Conservation (phyloP, 1,139 yeast species). For the Ogataea hybrid region DNA sequence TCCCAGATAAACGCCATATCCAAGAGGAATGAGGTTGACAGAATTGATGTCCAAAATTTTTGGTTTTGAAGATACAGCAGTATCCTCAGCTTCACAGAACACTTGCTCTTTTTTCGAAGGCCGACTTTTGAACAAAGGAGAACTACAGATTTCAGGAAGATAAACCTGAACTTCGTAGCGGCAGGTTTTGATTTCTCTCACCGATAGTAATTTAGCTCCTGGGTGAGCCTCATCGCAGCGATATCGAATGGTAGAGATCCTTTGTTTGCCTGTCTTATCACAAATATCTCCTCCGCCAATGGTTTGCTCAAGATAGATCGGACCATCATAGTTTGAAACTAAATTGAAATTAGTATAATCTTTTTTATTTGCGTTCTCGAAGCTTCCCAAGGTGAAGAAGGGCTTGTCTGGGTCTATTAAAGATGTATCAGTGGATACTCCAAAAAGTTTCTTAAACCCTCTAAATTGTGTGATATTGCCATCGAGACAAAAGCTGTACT, state of each 20-base stretch:
- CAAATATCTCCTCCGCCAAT: constrained; percentile 66
- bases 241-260: constrained; percentile 65
- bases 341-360: constrained; percentile 24
- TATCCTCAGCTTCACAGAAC: no score
- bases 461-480: constrained; percentile 13
- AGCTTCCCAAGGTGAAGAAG: constrained; percentile 12
- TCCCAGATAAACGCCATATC: constrained; percentile 21
- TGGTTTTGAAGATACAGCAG: background rate
- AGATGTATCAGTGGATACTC: background rate
- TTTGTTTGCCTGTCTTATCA: constrained; percentile 63
- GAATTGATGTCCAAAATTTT: constrained; percentile 8
- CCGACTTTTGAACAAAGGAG: constrained; percentile 40
- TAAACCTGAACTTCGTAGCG: constrained; percentile 61
- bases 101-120: background rate
- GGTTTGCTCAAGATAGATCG: constrained; percentile 49
- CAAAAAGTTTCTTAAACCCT: background rate
- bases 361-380: constrained; percentile 13
- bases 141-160: constrained; percentile 57
- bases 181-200: constrained; percentile 71
- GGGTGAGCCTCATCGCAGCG: constrained; percentile 52
- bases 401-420: constrained; percentile 4
- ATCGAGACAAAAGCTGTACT: constrained; percentile 17
- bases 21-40: constrained; percentile 16
- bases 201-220: constrained; percentile 39
- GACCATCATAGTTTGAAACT: constrained; percentile 30